Percentiles rank a stretch among this genome's conserved stretches.
Evolutionary conservation across 2,329 filamentous ascomycete species (phyloP).

Genomic region (Blastomyces parvus): DNA sequence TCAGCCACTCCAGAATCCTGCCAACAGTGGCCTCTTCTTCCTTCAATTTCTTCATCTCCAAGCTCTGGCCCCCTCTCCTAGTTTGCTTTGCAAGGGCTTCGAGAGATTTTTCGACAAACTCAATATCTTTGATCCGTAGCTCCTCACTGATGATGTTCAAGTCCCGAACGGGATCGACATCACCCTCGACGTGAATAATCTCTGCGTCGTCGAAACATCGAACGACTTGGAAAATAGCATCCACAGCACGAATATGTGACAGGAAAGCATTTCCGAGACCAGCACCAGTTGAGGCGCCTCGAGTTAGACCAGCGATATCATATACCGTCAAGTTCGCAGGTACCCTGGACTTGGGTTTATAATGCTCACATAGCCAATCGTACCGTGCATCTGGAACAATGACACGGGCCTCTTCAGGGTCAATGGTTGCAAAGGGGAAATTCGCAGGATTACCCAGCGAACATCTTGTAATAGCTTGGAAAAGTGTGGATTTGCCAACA

Average conservation of each 20-base stretch:
- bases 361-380: slow-evolving; percentile 91
- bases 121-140: slow-evolving; percentile 93
- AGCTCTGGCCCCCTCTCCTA: slow-evolving; percentile 79
- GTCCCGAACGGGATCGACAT: slow-evolving; percentile 91
- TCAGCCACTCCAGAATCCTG: slow-evolving; percentile 73
- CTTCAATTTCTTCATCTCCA: slow-evolving; percentile 96
- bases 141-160: slow-evolving; percentile 95
- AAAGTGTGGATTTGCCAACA: slow-evolving; percentile 97
- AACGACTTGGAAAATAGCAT: slow-evolving; percentile 96
- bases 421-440: slow-evolving; percentile 98
- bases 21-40: slow-evolving; percentile 90
- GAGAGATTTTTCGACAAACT: slow-evolving; percentile 92
- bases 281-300: slow-evolving; percentile 91
- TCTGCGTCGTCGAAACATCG: slow-evolving; percentile 97
- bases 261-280: slow-evolving; percentile 97
- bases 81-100: slow-evolving; percentile 93
- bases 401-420: slow-evolving; percentile 95
- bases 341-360: slow-evolving; percentile 95
- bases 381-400: slow-evolving; percentile 93
- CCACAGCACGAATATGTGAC: slow-evolving; percentile 95
- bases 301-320: slow-evolving; percentile 93
- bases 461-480: slow-evolving; percentile 99
- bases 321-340: slow-evolving; percentile 97
- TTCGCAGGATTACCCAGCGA: slow-evolving; percentile 97
- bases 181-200: slow-evolving; percentile 98